phyloP scores from a whole-genome alignment of 2,329 filamentous ascomycete species.

The Hirsutella rhossiliensis region DNA sequence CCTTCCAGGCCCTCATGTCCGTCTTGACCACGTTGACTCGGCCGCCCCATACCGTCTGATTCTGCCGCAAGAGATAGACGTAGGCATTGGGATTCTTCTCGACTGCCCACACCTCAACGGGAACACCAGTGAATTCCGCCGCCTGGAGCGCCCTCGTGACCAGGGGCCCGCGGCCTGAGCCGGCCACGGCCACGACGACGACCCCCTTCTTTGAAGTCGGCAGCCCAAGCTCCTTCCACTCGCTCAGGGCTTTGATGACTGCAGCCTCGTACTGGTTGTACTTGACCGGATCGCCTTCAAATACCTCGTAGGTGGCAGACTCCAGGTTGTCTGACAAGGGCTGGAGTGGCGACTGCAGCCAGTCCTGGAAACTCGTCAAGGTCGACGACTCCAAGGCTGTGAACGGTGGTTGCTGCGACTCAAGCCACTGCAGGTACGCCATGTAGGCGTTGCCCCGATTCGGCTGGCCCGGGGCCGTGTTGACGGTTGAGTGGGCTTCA shows the following conservation, averaged over 20 bases:
- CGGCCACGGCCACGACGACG: slow-evolving; percentile 82
- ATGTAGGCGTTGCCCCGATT: slow-evolving; percentile 38
- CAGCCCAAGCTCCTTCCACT: slow-evolving; percentile 63
- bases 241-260: slow-evolving; percentile 64
- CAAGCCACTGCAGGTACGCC: slow-evolving; percentile 73
- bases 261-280: slow-evolving; percentile 92
- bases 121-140: slow-evolving; percentile 61
- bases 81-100: slow-evolving; percentile 99
- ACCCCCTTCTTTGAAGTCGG: slow-evolving; percentile 58
- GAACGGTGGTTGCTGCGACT: slow-evolving; percentile 62
- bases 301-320: slow-evolving; percentile 95
- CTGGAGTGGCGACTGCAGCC: slow-evolving; percentile 87
- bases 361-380: slow-evolving; percentile 66
- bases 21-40: slow-evolving; percentile 83
- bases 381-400: slow-evolving; percentile 37
- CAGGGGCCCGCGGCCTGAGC: slow-evolving; percentile 83
- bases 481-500: slow-evolving; percentile 40
- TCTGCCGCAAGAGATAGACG: slow-evolving; percentile 80
- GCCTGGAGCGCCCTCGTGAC: slow-evolving; percentile 80
- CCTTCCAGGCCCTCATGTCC: slow-evolving; percentile 95
- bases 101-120: slow-evolving; percentile 79
- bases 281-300: slow-evolving; percentile 96
- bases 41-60: slow-evolving; percentile 67
- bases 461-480: slow-evolving; percentile 15
- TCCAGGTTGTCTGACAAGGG: slow-evolving; percentile 93